Percentiles rank a stretch among this genome's conserved stretches.
These are phyloP conservation scores for Phytophthora podocarpi DNA, from an alignment of 352 stramenopile species.

Conservation along the genomic window DNA sequence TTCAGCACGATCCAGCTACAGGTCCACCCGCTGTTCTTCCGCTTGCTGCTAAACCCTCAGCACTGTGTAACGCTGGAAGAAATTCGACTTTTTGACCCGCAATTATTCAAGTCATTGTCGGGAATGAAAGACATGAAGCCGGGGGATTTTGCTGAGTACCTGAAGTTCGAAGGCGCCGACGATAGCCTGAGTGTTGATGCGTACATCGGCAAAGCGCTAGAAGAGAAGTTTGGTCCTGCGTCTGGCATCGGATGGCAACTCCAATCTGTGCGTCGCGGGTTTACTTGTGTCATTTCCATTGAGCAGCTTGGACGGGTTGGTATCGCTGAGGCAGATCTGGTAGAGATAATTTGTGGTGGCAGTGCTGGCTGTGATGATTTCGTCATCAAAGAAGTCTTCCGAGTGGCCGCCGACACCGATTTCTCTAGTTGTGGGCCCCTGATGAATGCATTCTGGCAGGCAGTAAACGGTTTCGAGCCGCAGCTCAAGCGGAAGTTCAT, in stretches of 20 bases:
- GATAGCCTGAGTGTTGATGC: constrained; percentile 42
- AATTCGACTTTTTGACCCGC: constrained; percentile 45
- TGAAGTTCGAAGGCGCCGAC: constrained; percentile 59
- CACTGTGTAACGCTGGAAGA: constrained; percentile 51
- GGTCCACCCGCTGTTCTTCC: constrained; percentile 59
- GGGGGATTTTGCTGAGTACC: constrained; percentile 52
- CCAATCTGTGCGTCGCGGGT: constrained; percentile 45
- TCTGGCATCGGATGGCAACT: constrained; percentile 62
- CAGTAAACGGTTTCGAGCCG: constrained; percentile 57
- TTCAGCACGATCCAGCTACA: constrained; percentile 41
- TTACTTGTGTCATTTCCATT: constrained; percentile 43
- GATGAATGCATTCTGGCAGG: constrained; percentile 50
- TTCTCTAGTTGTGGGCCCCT: constrained; percentile 55
- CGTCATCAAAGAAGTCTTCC: constrained; percentile 51
- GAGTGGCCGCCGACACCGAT: constrained; percentile 59
- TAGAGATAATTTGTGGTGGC: constrained; percentile 41
- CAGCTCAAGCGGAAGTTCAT: constrained; percentile 64
- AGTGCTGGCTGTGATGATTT: constrained; percentile 36
- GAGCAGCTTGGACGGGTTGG: constrained; percentile 26
- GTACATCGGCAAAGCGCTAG: constrained; percentile 53
- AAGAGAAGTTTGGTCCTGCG: constrained; percentile 52
- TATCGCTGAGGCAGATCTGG: constrained; percentile 40
- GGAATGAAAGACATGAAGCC: constrained; percentile 54
- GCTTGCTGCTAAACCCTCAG: constrained; percentile 42
- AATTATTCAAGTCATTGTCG: constrained; percentile 49